Evolutionary conservation across 345 rosid genomes (phyloP).

Genomic region (Gossypioides kirkii): DNA sequence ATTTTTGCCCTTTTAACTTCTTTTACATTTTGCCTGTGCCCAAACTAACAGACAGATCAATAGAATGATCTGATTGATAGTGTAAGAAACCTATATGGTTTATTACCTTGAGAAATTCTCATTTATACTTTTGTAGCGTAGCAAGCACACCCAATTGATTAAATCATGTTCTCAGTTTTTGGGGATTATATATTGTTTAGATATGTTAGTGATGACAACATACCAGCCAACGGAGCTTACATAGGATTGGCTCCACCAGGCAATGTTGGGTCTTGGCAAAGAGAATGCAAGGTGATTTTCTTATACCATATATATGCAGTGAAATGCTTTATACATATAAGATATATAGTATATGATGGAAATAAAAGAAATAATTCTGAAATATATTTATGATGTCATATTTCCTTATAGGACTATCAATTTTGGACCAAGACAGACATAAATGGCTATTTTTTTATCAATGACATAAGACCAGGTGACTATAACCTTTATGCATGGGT

Average conservation of each 20-base stretch:
- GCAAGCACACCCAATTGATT: background rate
- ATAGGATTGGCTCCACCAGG: conserved; percentile 64
- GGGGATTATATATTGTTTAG: conserved; percentile 12
- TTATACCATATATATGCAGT: too few relatives aligned
- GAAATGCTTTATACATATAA: too few relatives aligned
- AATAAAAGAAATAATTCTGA: background rate
- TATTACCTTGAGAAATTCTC: too few relatives aligned
- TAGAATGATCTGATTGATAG: too few relatives aligned
- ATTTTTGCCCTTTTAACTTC: too few relatives aligned
- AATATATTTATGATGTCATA: too few relatives aligned
- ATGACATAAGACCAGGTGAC: conserved; percentile 37
- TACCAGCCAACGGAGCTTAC: conserved; percentile 45
- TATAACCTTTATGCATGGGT: conserved; percentile 77
- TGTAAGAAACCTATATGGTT: too few relatives aligned
- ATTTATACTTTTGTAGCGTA: background rate
- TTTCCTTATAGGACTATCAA: conserved; percentile 53
- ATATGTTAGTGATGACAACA: conserved; percentile 29
- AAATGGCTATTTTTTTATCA: conserved; percentile 55
- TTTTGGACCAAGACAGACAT: conserved; percentile 71
- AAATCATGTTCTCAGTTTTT: background rate
- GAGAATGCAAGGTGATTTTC: conserved; percentile 48
- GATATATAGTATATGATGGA: background rate
- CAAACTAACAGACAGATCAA: too few relatives aligned
- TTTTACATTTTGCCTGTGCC: too few relatives aligned
- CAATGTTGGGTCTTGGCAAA: conserved; percentile 64